Evolutionary conservation across 805 yeast genomes (phyloP), one percentile per base, ranked within the genome.

Genomic region (Kazachstania martiniae): DNA sequence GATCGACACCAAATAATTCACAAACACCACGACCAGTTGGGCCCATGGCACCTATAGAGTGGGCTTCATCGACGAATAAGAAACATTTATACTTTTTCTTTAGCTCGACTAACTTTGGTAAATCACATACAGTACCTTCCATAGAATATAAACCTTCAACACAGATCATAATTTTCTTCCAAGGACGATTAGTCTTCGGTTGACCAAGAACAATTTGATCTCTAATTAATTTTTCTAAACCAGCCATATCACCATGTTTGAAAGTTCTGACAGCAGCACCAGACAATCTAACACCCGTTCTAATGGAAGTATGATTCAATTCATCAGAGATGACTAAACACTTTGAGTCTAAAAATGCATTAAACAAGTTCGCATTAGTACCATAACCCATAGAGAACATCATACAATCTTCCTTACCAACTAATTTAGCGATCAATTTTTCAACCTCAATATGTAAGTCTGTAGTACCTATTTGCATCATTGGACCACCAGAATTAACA

Each of bases 11-110:
- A 56, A 82, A 91, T 61, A 84, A 83, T 51, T 91, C 97, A 63
- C 96, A 87, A 23, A 91, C 80, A 51, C 99, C 99, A 51, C 82
- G 77, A 28, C 98, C 98, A 32, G 62, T 61, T 27, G 93, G 91
- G 18, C 99, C 99, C 62, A 91, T 70, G n/a, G 98, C 98, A 48
- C 99, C 99, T 49, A 91, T 80, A 4, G 97, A 89, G 58, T 91
- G 99, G 9, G 98, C 98, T 59, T 91, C 99, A 57, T 91, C 99
- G 40, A 93, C 82, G 51, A 82, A 91, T 32, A 91, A 61, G 51
- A 83, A 84, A 52, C 89, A 82, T 49, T 85, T 85, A 63, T 93
- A 91, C 53, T 82, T 83, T 24, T 81, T 70, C 47, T 80, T 77
- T 40, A 87, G 63, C 45, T 70, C 80, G 18, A 87, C 69, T 28